Conservation (phyloP, 805 yeast genomes). For the Lipomyces spencermartinsiae region DNA sequence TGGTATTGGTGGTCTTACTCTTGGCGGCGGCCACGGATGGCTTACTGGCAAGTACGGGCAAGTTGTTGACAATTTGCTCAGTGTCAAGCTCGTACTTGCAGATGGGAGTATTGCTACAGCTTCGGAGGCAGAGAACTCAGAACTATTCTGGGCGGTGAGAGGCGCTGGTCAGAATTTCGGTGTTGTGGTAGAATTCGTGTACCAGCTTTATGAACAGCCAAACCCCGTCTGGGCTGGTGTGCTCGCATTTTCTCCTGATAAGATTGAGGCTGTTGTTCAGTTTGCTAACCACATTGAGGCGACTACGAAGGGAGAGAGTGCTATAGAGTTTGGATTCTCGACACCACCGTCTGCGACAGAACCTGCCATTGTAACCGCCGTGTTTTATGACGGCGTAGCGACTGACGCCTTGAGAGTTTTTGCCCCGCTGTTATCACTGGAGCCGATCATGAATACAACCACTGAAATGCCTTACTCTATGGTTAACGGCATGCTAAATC, state of each 20-base stretch:
- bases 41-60: neutral
- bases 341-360: neutral
- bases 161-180: conserved; percentile 4
- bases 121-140: neutral
- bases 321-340: neutral
- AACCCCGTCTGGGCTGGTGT: neutral
- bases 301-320: neutral
- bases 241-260: neutral
- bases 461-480: neutral
- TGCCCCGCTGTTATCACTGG: neutral
- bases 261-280: neutral
- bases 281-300: neutral
- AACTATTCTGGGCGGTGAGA: neutral
- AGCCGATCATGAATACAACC: neutral
- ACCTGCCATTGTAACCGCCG: neutral
- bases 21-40: conserved; percentile 1
- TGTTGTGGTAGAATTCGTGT: neutral
- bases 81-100: neutral
- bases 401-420: neutral
- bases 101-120: neutral
- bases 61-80: neutral
- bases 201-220: neutral
- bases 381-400: neutral
- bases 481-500: neutral
- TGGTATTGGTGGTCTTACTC: neutral